These are phyloP conservation scores for Mucor irregularis DNA, from an alignment of 371 early-diverging fungal species.

Conservation along the genomic window DNA sequence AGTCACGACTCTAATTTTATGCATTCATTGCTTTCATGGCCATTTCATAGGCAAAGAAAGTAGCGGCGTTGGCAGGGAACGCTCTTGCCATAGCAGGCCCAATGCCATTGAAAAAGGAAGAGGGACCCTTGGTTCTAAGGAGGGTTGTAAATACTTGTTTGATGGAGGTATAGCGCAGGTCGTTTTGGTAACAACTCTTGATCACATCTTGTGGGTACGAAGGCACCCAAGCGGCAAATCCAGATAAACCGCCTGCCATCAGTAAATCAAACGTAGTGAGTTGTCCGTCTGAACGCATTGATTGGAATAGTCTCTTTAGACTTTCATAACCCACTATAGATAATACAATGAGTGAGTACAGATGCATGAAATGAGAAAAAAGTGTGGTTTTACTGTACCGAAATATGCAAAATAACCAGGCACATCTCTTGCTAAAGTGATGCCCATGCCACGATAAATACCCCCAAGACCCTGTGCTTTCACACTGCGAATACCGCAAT, in stretches of 20 bases:
- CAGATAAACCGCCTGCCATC: slow-evolving; percentile 82
- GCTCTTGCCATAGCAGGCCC: slow-evolving; percentile 84
- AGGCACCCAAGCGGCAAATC: slow-evolving; percentile 82
- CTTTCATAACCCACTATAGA: slow-evolving; percentile 64
- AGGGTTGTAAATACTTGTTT: slow-evolving; percentile 47
- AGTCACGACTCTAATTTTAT: background rate
- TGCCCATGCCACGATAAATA: slow-evolving; percentile 78
- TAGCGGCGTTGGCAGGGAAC: slow-evolving; percentile 89
- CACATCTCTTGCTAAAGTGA: slow-evolving; percentile 78
- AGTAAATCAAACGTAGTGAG: slow-evolving; percentile 62
- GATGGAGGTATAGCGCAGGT: slow-evolving; percentile 33
- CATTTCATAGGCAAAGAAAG: slow-evolving; percentile 80
- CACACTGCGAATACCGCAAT: slow-evolving; percentile 74
- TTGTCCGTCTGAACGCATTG: slow-evolving; percentile 46
- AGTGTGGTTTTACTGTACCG: slow-evolving; percentile 56
- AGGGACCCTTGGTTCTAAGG: slow-evolving; percentile 34
- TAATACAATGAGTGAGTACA: background rate
- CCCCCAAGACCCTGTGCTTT: slow-evolving; percentile 67
- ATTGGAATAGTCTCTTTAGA: slow-evolving; percentile 55
- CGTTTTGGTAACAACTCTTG: slow-evolving; percentile 78
- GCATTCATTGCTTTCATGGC: slow-evolving; percentile 61
- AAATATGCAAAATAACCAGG: slow-evolving; percentile 86
- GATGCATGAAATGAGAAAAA: background rate
- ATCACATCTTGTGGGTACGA: slow-evolving; percentile 90
- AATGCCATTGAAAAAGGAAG: slow-evolving; percentile 76